Base-by-base conservation (phyloP, 495 filamentous ascomycete species). In the Staphylotrichum longicolle region DNA sequence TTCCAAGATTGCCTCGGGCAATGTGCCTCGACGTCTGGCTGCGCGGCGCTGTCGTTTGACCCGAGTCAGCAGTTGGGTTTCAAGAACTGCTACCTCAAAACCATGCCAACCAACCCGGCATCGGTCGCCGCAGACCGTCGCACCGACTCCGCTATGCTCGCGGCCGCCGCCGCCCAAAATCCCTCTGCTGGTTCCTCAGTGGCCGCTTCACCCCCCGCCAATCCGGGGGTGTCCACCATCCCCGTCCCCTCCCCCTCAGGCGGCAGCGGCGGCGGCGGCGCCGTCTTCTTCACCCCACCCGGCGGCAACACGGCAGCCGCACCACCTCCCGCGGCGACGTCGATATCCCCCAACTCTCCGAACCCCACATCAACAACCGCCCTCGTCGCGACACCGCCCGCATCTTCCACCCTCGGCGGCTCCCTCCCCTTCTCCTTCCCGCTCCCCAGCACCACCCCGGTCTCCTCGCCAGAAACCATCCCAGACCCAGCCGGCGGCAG, bases 21-120 rank as follows among this genome's bases (percentile, higher is more conserved):
- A 40, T 76, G 74, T 45, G 61, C 67, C 1, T 15, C 61, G 0
- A 73, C 68, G 3, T 37, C 58, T 1, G 67, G 60, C 10, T 76
- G 74, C 46, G 68, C 45, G 1, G 74, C 63, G 15, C 48, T 76
- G 2, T 61, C 64, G 4, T 76, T 68, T 42, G 74, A 76, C 41
- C 54, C 70, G 12, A 67, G 45, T 53, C 63, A 63, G 51, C 44
- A 60, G 7, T 54, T 70, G 15, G 74, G 74, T 37, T 76, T 76
- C 62, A 73, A 68, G 57, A 76, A 76, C 60, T 76, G 74, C 50
- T 76, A 76, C 39, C 56, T 76, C 48, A 76, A 76, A 57, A 65
- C 66, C 4, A 27, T 57, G 27, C 58, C 64, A 10, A 40, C 61
- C 5, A 62, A 69, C 40, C 7, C 57, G n/a, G 53, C 46, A 27